These are phyloP conservation scores for Golubevia sp. DNA, from an alignment of 1,284 basidiomycete species.

Conservation along the genomic window DNA sequence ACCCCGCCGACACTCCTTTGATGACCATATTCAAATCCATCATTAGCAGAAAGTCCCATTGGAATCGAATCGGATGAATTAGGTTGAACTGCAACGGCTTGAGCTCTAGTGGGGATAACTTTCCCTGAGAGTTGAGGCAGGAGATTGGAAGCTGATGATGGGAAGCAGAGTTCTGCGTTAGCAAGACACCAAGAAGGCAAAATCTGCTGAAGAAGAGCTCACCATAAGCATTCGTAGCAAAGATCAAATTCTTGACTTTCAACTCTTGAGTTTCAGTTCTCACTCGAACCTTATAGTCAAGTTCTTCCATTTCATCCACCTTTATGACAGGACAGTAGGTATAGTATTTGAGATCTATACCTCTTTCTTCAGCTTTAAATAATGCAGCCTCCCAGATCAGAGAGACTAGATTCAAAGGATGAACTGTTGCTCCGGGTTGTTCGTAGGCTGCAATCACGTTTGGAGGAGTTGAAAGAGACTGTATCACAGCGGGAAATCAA, in stretches of 20 bases:
- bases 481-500: too few species aligned
- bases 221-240: slow-evolving; percentile 41
- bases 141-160: slow-evolving; percentile 19
- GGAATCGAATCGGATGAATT: background rate
- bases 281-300: background rate
- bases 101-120: slow-evolving; percentile 34
- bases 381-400: slow-evolving; percentile 15
- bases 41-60: slow-evolving; percentile 20
- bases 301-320: background rate
- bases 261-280: slow-evolving; percentile 3
- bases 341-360: slow-evolving; percentile 13
- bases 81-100: slow-evolving; percentile 26
- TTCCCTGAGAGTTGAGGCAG: slow-evolving; percentile 20
- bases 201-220: background rate
- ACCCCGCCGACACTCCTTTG: slow-evolving; percentile 11
- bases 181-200: background rate
- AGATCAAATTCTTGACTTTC: slow-evolving; percentile 19
- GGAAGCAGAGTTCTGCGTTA: background rate
- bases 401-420: slow-evolving; percentile 22
- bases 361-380: slow-evolving; percentile 3
- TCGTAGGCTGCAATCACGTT: slow-evolving; percentile 25
- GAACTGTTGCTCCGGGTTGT: slow-evolving; percentile 30
- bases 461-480: slow-evolving; percentile 11
- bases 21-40: slow-evolving; percentile 34
- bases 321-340: slow-evolving; percentile 20